A percentile compares a stretch with the other conserved stretches of the same genome.
Conservation (phyloP, 495 filamentous ascomycete genomes). For the Hypomontagnella monticulosa region DNA sequence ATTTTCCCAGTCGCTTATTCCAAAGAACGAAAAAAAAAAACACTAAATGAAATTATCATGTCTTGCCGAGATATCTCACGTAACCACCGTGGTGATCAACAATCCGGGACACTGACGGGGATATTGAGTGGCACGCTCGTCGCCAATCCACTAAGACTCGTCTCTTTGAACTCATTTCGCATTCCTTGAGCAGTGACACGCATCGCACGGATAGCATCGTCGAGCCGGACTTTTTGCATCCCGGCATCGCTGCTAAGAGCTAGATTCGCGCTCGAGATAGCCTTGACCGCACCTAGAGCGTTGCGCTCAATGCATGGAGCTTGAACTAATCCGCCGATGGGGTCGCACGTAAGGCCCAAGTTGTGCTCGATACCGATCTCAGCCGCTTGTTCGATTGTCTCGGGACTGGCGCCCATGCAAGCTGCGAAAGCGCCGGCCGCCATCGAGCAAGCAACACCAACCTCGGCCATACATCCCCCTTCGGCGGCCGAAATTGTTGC, state of each 20-base stretch:
- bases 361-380: slow-evolving; percentile 53
- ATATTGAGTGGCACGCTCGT: slow-evolving; percentile 50
- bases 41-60: background rate
- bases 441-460: slow-evolving; percentile 53
- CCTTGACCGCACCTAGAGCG: slow-evolving; percentile 49
- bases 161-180: slow-evolving; percentile 53
- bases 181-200: slow-evolving; percentile 49
- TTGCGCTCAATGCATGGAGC: slow-evolving; percentile 52
- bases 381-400: slow-evolving; percentile 50
- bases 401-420: slow-evolving; percentile 49
- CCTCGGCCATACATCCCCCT: slow-evolving; percentile 52
- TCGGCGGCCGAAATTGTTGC: slow-evolving; percentile 50
- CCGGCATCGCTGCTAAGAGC: slow-evolving; percentile 47
- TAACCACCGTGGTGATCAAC: slow-evolving; percentile 19
- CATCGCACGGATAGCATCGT: slow-evolving; percentile 51
- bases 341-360: slow-evolving; percentile 49
- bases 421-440: slow-evolving; percentile 50
- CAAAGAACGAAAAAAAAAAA: background rate
- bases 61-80: no score
- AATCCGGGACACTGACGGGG: slow-evolving; percentile 50
- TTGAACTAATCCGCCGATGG: slow-evolving; percentile 48
- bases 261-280: slow-evolving; percentile 50
- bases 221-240: slow-evolving; percentile 48
- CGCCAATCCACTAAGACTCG: slow-evolving; percentile 49
- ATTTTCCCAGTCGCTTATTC: no score